Percentiles rank a stretch among this genome's conserved stretches.
phyloP scores from a whole-genome alignment of 352 stramenopile species.

The Phytophthora idaei region DNA sequence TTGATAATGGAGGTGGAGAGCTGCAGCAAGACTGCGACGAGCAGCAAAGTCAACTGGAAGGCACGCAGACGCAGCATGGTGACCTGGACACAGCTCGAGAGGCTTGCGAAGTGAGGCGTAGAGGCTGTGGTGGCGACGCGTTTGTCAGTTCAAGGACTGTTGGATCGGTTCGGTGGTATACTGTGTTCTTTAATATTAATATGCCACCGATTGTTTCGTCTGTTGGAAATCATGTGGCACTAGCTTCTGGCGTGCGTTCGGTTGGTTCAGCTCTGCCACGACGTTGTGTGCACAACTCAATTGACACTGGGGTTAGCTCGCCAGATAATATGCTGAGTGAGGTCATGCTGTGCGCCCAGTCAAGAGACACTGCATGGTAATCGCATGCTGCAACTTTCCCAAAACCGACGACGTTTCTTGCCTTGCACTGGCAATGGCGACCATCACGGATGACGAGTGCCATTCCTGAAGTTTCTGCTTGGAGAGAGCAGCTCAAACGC shows the following conservation, averaged over 20 bases:
- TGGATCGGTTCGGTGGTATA: constrained; percentile 9
- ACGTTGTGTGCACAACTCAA: constrained; percentile 1
- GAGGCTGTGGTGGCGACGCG: constrained; percentile 2
- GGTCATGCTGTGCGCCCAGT: background rate
- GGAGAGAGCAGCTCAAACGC: background rate
- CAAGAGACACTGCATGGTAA: constrained; percentile 20
- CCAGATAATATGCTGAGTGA: background rate
- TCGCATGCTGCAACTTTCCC: constrained; percentile 23
- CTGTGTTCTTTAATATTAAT: background rate
- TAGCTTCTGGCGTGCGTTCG: constrained; percentile 7
- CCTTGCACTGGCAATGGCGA: too few relatives aligned
- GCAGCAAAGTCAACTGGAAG: constrained; percentile 37
- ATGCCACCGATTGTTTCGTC: background rate
- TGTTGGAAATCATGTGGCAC: background rate
- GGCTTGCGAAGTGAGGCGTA: background rate
- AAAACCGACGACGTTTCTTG: constrained; percentile 10
- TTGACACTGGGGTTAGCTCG: background rate
- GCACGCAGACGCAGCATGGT: constrained; percentile 14
- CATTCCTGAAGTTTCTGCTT: constrained; percentile 35
- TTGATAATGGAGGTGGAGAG: constrained; percentile 28
- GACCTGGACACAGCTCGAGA: constrained; percentile 1
- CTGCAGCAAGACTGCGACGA: constrained; percentile 39
- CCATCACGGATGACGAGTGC: background rate
- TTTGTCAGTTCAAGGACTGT: constrained; percentile 17
- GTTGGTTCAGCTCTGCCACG: constrained; percentile 5